These are phyloP conservation scores for Pyrus betulifolia DNA, from an alignment of 306 rosid species.

Conservation along the genomic window DNA sequence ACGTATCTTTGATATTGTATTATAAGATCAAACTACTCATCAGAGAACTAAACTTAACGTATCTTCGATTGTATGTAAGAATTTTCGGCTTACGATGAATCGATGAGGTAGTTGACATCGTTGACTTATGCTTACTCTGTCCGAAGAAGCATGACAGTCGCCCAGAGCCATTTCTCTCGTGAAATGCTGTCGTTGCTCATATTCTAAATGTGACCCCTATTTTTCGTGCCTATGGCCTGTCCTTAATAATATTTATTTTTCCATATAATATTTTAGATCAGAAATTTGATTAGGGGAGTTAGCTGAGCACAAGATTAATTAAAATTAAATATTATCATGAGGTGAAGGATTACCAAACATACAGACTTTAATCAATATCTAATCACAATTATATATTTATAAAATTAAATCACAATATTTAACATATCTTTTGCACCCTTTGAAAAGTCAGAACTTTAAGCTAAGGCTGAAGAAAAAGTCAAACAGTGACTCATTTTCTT, in stretches of 20 bases:
- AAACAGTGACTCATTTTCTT: not conserved
- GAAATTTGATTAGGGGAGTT: not conserved
- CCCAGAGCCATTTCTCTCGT: not conserved
- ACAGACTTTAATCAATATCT: not conserved
- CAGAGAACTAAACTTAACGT: accelerated
- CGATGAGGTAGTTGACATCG: not conserved
- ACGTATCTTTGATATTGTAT: no score
- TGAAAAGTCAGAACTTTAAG: not conserved
- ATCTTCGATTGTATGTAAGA: no score
- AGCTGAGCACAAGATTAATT: not conserved
- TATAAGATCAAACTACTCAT: no score
- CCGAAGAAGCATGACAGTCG: not conserved
- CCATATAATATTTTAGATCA: not conserved
- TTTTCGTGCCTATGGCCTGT: not conserved
- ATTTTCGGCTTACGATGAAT: not conserved
- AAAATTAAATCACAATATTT: not conserved
- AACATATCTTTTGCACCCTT: not conserved
- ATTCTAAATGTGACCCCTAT: not conserved
- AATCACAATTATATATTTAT: not conserved
- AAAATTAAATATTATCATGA: not conserved
- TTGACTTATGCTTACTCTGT: not conserved
- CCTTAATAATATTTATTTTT: not conserved
- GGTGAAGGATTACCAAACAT: constrained; percentile 3
- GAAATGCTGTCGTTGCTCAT: not conserved
- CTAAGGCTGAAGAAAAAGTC: not conserved